Evolutionary conservation across 2,329 filamentous ascomycete genomes (phyloP).

Genomic region (Zymoseptoria ardabiliae): DNA sequence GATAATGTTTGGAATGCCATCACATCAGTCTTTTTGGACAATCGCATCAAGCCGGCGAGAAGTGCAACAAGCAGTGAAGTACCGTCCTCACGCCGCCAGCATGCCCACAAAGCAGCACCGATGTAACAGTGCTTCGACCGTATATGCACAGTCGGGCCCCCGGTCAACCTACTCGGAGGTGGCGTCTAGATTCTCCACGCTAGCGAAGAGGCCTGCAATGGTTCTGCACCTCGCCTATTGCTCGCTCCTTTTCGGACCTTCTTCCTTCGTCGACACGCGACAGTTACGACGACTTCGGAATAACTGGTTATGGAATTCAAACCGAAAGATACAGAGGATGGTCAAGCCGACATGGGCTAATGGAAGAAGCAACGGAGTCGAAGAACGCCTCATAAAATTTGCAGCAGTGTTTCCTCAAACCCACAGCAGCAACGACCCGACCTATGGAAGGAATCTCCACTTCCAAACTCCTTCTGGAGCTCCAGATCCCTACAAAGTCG

Average conservation of each 20-base stretch:
- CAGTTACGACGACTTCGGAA: not conserved
- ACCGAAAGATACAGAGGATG: not conserved
- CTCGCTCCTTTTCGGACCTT: not conserved
- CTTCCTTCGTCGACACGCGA: not conserved
- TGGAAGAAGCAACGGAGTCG: too few species aligned
- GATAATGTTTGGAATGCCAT: too few species aligned
- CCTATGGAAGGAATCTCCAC: not conserved
- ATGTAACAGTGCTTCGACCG: not conserved
- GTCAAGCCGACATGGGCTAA: too few species aligned
- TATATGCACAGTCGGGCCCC: not conserved
- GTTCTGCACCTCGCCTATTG: not conserved
- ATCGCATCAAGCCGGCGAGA: not conserved
- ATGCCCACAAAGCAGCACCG: not conserved
- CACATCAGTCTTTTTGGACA: too few species aligned
- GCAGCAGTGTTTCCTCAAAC: too few species aligned
- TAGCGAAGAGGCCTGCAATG: not conserved
- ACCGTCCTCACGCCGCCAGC: not conserved
- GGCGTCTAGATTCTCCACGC: not conserved
- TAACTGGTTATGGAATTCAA: not conserved
- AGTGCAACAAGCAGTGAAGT: not conserved
- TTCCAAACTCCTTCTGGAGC: not conserved
- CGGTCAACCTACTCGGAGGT: not conserved
- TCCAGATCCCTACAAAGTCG: not conserved
- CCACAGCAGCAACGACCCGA: not conserved
- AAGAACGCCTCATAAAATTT: not conserved